Base-by-base conservation (phyloP, 2,329 filamentous ascomycete genomes). In the Fusarium pseudograminearum region DNA sequence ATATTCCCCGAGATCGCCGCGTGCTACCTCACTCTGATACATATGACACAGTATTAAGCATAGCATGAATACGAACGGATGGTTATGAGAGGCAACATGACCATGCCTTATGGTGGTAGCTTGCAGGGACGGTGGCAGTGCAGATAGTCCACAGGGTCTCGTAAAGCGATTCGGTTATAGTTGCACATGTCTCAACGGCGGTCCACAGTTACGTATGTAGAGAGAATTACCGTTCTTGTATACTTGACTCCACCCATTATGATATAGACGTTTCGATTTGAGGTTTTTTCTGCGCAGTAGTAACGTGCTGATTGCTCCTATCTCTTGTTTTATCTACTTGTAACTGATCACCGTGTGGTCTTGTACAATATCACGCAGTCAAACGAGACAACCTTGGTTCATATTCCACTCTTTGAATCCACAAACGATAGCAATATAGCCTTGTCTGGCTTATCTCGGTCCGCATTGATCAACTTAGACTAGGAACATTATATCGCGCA, bases 401-500 rank as follows among this genome's bases (percentile, higher is more conserved):
- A 1, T 1, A 16, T 34, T 45, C 28, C 22, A 36, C 36, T 47
- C 18, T 20, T 41, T 11, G 12, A n/a, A 46, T 20, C 26, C 18
- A 41, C 26, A 34, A 5, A n/a, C 14, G 20, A 46, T 12, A 42
- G 5, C 24, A 4, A 14, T 26, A 5, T 16, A 28, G 33, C 59
- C 20, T 15, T 16, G 18, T 20, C 14, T 30, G 40, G 33, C 24
- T 20, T 40, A 40, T 51, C 33, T 40, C 33, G 33, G 18, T 16
- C 9, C 14, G 8, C 14, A 26, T 18, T 7, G 44, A 44, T 54
- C 6, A 38, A 20, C 7, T 16, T 3, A 47, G 46, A 47, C 14
- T 14, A 5, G 9, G 1, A 40, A 11, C 14, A 60, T 60, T 54
- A 65, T 59, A 65, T 60, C 47, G 33, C 22, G 41, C 61, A 47